These are phyloP conservation scores for Phaeosphaeria sp. DNA, from an alignment of 2,329 filamentous ascomycete species.

Conservation along the genomic window DNA sequence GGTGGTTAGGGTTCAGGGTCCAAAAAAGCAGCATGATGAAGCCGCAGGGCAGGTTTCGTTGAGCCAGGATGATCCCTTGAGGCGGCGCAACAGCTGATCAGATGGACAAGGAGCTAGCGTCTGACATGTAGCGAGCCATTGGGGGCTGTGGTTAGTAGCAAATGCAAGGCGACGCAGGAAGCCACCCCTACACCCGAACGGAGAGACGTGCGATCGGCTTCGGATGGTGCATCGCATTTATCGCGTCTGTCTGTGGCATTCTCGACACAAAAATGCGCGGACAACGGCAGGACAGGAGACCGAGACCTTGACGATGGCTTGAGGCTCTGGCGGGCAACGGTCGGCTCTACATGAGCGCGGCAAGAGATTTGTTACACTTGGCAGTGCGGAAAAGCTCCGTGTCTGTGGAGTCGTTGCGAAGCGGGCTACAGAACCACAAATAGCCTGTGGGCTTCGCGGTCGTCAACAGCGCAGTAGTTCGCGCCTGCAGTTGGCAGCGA, in stretches of 20 bases:
- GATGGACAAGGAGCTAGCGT: slow-evolving; percentile 7
- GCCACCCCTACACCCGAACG: slow-evolving; percentile 4
- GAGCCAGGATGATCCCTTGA: slow-evolving; percentile 3
- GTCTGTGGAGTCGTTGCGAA: background rate
- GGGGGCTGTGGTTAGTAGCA: slow-evolving; percentile 1
- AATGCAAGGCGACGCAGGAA: slow-evolving; percentile 5
- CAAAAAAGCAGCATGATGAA: slow-evolving; percentile 11
- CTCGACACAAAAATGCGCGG: background rate
- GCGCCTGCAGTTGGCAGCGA: background rate
- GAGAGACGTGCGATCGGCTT: background rate
- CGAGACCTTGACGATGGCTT: background rate
- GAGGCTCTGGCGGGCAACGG: background rate
- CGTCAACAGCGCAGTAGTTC: background rate
- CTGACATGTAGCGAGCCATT: slow-evolving; percentile 1
- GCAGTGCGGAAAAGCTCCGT: background rate
- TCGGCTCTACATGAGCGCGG: background rate
- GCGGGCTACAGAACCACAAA: background rate
- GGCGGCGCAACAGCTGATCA: slow-evolving; percentile 9
- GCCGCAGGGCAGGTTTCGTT: slow-evolving; percentile 7
- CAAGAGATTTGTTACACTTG: background rate
- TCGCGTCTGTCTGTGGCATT: background rate
- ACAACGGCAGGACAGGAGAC: background rate
- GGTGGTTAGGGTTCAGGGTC: slow-evolving; percentile 11
- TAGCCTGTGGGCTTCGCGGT: background rate
- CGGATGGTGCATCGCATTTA: background rate